Percentiles rank a stretch among this genome's conserved stretches.
Conservation (phyloP, 768 basidiomycete genomes). For the Lentinula aciculospora region DNA sequence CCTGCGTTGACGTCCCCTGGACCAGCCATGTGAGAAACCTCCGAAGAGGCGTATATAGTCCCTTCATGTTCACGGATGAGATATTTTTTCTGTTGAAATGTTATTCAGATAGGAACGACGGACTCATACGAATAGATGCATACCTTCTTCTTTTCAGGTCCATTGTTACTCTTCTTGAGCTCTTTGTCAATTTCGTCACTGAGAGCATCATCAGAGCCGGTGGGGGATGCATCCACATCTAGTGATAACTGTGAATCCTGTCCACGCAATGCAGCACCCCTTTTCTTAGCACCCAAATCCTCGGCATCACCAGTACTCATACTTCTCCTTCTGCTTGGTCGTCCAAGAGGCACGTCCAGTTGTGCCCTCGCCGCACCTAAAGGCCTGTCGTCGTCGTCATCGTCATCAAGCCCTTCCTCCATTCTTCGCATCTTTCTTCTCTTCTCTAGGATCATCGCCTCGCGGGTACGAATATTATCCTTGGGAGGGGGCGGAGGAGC, state of each 20-base stretch:
- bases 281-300: constrained; percentile 28
- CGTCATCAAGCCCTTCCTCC: constrained; percentile 27
- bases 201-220: constrained; percentile 46
- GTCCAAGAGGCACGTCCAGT: constrained; percentile 29
- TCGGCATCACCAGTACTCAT: constrained; percentile 76
- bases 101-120: neutral
- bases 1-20: constrained; percentile 83
- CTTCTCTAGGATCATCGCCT: constrained; percentile 67
- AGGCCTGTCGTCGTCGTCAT: constrained; percentile 30
- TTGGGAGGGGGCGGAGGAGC: constrained; percentile 51
- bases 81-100: constrained; percentile 52
- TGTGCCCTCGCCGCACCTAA: constrained; percentile 15
- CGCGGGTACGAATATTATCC: constrained; percentile 60
- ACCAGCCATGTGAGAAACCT: constrained; percentile 62
- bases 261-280: constrained; percentile 22
- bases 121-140: constrained; percentile 14
- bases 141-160: constrained; percentile 34
- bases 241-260: constrained; percentile 23
- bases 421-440: constrained; percentile 54
- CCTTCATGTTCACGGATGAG: constrained; percentile 71
- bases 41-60: constrained; percentile 78
- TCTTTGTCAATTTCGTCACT: constrained; percentile 72
- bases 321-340: constrained; percentile 62
- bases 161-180: constrained; percentile 45
- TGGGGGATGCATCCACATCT: constrained; percentile 26